Evolutionary conservation across 139 green algal genomes (phyloP), one percentile per base, ranked within the genome.

Genomic region (Chlamydomonas applanata): DNA sequence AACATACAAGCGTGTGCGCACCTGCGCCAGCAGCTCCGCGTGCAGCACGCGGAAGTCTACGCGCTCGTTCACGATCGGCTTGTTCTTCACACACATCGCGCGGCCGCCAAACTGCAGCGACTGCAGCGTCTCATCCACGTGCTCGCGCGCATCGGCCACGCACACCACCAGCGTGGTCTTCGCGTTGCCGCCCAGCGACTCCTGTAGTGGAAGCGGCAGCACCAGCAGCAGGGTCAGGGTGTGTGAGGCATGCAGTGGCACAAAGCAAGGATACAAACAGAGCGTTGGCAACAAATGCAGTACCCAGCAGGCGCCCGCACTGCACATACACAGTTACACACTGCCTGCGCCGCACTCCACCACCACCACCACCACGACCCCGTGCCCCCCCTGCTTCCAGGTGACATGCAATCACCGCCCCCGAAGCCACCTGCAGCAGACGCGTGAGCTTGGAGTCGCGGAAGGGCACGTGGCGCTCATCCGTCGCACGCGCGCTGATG

Each of bases 401-500:
- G n/a, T n/a, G n/a, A n/a, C n/a, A n/a, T n/a, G n/a, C n/a, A n/a
- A n/a, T n/a, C n/a, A n/a, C n/a, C n/a, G n/a, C n/a, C n/a, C n/a
- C 14, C 4, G 7, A 7, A 44, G 57, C 5, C 20, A 89, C 88
- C 84, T 93, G 87, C 13, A 94, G 82, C 25, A 94, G 82, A 11
- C 89, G 76, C 0, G 91, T 94, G 67, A 96, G 85, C 80, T 97
- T 97, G 73, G 87, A 94, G 84, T 96, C 88, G 2, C 92, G 68
- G 75, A 92, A 94, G n/a, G 89, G 89, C 32, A 92, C 85, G 70
- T 93, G 87, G 57, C 36, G 40, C 35, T 65, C 67, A n/a, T 81
- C 81, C n/a, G 45, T 44, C 1, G 75, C 78, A 4, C 75, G 75
- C 11, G 82, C 73, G 40, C 72, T 88, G 78, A 93, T 91, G 80